These are phyloP conservation scores for Alloteropsis semialata DNA, from an alignment of 176 grass and related monocot genomes.

Conservation along the genomic window DNA sequence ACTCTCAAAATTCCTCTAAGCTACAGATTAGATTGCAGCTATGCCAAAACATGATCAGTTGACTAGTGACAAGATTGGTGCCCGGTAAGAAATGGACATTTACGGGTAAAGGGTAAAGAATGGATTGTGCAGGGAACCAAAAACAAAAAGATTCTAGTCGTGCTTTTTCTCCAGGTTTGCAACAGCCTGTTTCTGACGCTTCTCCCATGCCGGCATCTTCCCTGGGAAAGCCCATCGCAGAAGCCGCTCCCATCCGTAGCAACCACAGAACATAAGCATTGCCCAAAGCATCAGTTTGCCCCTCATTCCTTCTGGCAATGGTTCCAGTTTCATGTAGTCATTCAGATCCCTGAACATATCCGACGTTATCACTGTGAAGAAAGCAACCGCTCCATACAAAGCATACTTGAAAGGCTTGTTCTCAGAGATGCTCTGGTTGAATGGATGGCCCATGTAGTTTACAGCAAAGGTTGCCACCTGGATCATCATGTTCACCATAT, in stretches of 20 bases:
- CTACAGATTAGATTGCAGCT: slow-evolving; percentile 43
- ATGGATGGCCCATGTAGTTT: slow-evolving; percentile 97
- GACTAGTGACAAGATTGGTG: slow-evolving; percentile 16
- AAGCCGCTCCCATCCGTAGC: slow-evolving; percentile 90
- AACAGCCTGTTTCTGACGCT: slow-evolving; percentile 72
- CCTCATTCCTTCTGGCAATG: slow-evolving; percentile 83
- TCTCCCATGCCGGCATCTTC: slow-evolving; percentile 86
- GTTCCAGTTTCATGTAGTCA: slow-evolving; percentile 80
- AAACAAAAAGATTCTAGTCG: slow-evolving; percentile 34
- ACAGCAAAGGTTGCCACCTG: slow-evolving; percentile 98
- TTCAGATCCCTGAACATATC: slow-evolving; percentile 93
- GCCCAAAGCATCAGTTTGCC: slow-evolving; percentile 89
- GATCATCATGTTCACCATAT: slow-evolving; percentile 99
- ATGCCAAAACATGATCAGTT: slow-evolving; percentile 33
- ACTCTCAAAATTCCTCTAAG: slow-evolving; percentile 50
- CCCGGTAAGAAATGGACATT: slow-evolving; percentile 12
- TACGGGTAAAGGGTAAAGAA: slow-evolving; percentile 22
- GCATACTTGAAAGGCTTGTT: slow-evolving; percentile 97
- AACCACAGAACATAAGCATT: slow-evolving; percentile 78
- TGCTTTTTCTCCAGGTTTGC: slow-evolving; percentile 70
- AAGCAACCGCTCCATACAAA: slow-evolving; percentile 75
- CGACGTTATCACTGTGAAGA: slow-evolving; percentile 91
- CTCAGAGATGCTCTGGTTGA: slow-evolving; percentile 91
- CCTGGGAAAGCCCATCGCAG: slow-evolving; percentile 84
- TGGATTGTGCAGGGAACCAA: neutral